These are phyloP conservation scores for Prunus campanulata DNA, from an alignment of 306 rosid genomes.

Conservation along the genomic window DNA sequence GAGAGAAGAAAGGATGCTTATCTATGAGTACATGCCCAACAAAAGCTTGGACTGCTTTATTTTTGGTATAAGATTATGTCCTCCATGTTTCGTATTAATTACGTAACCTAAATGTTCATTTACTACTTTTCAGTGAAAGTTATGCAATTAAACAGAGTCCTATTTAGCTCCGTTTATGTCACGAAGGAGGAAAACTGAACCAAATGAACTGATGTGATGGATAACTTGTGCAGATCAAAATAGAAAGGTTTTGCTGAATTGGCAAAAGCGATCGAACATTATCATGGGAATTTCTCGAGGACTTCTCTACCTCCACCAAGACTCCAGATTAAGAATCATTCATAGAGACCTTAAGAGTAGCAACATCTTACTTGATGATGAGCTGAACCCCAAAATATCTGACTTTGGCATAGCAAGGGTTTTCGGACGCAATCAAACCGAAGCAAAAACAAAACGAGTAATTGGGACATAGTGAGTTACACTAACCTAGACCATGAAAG, in stretches of 20 bases:
- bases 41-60: slow-evolving; percentile 1
- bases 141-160: no score
- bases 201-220: background rate
- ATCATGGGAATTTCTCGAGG: slow-evolving; percentile 23
- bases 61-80: slow-evolving; percentile 7
- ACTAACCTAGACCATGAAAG: background rate
- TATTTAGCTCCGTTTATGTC: background rate
- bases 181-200: no score
- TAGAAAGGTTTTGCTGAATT: slow-evolving; percentile 6
- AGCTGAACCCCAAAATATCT: slow-evolving; percentile 34
- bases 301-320: slow-evolving; percentile 30
- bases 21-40: no score
- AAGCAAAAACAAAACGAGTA: slow-evolving; percentile 25
- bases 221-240: slow-evolving; percentile 1
- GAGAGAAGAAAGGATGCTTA: slow-evolving; percentile 13
- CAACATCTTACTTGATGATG: slow-evolving; percentile 28
- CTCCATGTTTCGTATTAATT: background rate
- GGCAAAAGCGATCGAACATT: slow-evolving; percentile 25
- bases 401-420: slow-evolving; percentile 36
- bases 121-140: background rate
- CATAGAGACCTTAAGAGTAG: slow-evolving; percentile 32
- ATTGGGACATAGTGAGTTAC: slow-evolving; percentile 28
- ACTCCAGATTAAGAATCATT: slow-evolving; percentile 30
- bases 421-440: slow-evolving; percentile 21
- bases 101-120: no score